phyloP scores from a whole-genome alignment of 2,329 filamentous ascomycete genomes.

The Magnaporthales sp. region DNA sequence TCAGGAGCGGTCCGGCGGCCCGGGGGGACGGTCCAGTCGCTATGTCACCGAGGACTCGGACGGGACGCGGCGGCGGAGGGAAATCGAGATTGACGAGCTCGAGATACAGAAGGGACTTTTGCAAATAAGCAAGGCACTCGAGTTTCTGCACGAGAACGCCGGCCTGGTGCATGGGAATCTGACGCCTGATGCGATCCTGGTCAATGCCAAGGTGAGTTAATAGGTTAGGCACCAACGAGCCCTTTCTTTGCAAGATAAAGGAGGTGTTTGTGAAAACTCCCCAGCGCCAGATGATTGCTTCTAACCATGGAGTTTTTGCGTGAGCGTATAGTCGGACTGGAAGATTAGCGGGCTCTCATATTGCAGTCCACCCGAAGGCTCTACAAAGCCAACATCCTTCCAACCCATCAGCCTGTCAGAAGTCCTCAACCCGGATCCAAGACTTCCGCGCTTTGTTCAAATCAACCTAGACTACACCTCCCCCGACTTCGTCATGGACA shows the following conservation, averaged over 20 bases:
- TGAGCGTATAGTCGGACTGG: constrained; percentile 69
- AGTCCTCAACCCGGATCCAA: constrained; percentile 74
- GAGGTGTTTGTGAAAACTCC: neutral
- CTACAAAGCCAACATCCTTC: constrained; percentile 65
- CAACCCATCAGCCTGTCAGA: constrained; percentile 76
- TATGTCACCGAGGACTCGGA: constrained; percentile 75
- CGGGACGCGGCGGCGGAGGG: constrained; percentile 62
- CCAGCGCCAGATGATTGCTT: neutral
- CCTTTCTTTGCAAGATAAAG: neutral
- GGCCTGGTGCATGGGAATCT: constrained; percentile 82
- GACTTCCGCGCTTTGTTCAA: constrained; percentile 75
- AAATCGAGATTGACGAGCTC: constrained; percentile 90
- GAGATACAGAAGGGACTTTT: constrained; percentile 95
- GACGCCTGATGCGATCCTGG: constrained; percentile 84
- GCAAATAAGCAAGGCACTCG: constrained; percentile 48
- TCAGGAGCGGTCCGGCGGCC: constrained; percentile 62
- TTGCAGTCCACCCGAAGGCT: constrained; percentile 70
- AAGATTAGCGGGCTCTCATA: constrained; percentile 95
- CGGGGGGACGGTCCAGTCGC: constrained; percentile 63
- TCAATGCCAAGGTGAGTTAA: constrained; percentile 79
- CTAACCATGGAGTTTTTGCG: constrained; percentile 2
- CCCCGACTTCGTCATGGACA: constrained; percentile 89
- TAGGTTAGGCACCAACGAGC: constrained; percentile 10
- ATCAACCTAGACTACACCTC: constrained; percentile 89
- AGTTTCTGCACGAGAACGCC: constrained; percentile 16